Evolutionary conservation across 2,329 filamentous ascomycete species (phyloP).

Genomic region (Penicillium concentricum): DNA sequence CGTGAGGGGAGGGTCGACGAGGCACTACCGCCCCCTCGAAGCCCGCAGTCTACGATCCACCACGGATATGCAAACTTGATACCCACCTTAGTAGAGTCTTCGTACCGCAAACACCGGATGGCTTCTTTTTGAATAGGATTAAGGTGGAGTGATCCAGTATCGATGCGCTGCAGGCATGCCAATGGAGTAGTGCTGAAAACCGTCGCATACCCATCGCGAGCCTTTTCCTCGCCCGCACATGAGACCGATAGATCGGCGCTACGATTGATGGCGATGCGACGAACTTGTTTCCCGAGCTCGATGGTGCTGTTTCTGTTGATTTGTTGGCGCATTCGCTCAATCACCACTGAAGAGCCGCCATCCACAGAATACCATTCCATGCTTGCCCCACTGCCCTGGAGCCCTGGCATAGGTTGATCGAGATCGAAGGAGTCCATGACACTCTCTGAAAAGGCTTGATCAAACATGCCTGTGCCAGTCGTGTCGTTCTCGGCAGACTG

Average conservation of each 20-base stretch:
- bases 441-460: not conserved
- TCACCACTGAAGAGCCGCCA: not conserved
- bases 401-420: not conserved
- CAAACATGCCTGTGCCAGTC: not conserved
- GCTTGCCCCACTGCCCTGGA: not conserved
- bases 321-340: not conserved
- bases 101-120: not conserved
- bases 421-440: not conserved
- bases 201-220: not conserved
- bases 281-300: not conserved
- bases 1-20: constrained; percentile 11
- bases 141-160: not conserved
- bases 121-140: not conserved
- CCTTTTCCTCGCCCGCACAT: not conserved
- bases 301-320: not conserved
- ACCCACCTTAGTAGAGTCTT: not conserved
- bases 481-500: not conserved
- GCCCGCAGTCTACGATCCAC: constrained; percentile 3
- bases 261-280: not conserved
- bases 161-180: not conserved
- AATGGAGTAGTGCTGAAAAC: not conserved
- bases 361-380: not conserved
- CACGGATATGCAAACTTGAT: not conserved
- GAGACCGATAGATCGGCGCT: not conserved
- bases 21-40: constrained; percentile 7